Evolutionary conservation across 331 rosid genomes (phyloP), one percentile per base, ranked within the genome.

Genomic region (Malus hybrid): DNA sequence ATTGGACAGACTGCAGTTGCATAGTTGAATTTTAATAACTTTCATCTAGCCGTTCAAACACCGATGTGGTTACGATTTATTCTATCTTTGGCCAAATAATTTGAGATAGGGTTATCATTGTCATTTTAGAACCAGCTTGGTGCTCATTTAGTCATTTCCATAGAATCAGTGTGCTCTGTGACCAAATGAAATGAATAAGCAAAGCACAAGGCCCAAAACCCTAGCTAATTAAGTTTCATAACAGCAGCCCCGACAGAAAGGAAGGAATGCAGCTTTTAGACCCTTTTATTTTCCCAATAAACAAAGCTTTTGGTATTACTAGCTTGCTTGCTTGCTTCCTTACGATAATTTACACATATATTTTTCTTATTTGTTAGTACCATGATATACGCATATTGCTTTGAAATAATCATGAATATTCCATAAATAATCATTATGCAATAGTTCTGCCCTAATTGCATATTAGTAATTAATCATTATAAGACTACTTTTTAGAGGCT

Each of bases 231-330:
- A 89, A 82, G 91, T 83, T 88, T 82, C 85, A 88, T 79, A 80
- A 77, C 86, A 87, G 88, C 86, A 82, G 91, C 55, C 85, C 97
- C 97, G 99, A 94, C 97, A 94, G 97, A 90, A 90, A 90, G 99
- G 99, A 92, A 85, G 90, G 83, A 90, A 69, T 81, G 86, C 96
- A 92, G 87, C 99, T 87, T 94, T 94, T 94, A 70, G 83, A 80
- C 76, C 82, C 90, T 91, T 88, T 86, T 86, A 93, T 84, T 94
- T 94, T 94, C 96, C 97, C 96, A 94, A 92, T 88, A 90, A 88
- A 82, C 82, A 42, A 81, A 85, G 22, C 96, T 90, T 87, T 91
- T 87, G 81, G 71, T 85, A 63, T 4, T 63, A 63, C 36, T 18
- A 32, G 66, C n/a, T 72, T 19, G 29, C 70, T 74, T 72, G 46